phyloP scores from a whole-genome alignment of 352 stramenopile genomes.

The Phytophthora pistaciae region DNA sequence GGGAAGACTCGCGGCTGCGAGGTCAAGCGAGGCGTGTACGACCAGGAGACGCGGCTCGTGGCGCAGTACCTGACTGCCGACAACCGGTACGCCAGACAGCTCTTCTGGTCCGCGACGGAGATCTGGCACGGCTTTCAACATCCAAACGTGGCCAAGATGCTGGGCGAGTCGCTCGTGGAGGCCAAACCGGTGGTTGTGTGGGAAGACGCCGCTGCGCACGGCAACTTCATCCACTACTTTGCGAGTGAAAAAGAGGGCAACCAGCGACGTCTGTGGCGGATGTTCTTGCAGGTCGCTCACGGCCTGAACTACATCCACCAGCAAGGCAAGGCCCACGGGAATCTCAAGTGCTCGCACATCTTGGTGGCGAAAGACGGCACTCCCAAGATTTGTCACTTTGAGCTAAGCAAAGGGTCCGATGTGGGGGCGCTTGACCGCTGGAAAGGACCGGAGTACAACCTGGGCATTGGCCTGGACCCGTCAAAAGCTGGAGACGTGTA shows the following conservation, averaged over 20 bases:
- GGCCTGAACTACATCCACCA: conserved; percentile 32
- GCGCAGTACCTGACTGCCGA: conserved; percentile 28
- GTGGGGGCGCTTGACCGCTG: conserved; percentile 23
- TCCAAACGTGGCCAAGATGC: conserved; percentile 27
- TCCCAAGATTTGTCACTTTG: conserved; percentile 34
- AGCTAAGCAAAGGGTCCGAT: conserved; percentile 15
- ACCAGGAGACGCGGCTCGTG: conserved; percentile 24
- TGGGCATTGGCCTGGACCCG: conserved; percentile 15
- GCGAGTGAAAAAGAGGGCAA: conserved; percentile 2
- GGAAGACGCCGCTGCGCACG: conserved; percentile 20
- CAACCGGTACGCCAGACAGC: conserved; percentile 8
- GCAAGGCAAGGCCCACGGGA: conserved; percentile 19
- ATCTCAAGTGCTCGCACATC: conserved; percentile 35
- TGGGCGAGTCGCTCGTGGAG: conserved; percentile 20
- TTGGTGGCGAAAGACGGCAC: conserved; percentile 18
- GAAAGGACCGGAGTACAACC: conserved; percentile 36
- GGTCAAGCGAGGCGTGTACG: conserved; percentile 22
- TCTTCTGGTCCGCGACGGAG: conserved; percentile 27
- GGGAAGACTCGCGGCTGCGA: conserved; percentile 9
- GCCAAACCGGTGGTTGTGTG: conserved; percentile 24
- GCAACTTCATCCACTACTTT: conserved; percentile 36
- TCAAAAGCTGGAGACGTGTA: conserved; percentile 33
- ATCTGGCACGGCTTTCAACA: conserved; percentile 36
- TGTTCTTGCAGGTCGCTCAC: conserved; percentile 30
- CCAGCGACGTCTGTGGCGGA: conserved; percentile 26